A percentile compares a stretch with the other conserved stretches of the same genome.
Evolutionary conservation across 1,139 yeast genomes (phyloP).

Genomic region (Geotrichum citri-aurantii): DNA sequence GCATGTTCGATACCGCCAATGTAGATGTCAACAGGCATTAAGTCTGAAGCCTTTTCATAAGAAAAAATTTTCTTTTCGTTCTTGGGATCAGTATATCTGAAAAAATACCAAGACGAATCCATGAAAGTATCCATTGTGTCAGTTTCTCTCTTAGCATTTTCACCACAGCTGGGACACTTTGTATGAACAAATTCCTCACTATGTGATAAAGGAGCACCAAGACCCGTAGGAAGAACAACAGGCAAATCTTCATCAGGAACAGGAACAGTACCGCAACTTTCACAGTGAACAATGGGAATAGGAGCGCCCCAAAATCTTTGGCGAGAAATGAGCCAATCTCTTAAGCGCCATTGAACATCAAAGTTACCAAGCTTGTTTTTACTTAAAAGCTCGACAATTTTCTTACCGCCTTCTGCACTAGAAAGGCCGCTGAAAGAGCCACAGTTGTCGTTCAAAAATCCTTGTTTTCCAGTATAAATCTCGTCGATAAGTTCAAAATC

Average conservation of each 20-base stretch:
- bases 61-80: conserved; percentile 53
- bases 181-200: conserved; percentile 67
- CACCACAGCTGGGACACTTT: conserved; percentile 75
- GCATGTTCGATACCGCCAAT: conserved; percentile 98
- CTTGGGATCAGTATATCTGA: conserved; percentile 72
- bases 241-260: conserved; percentile 86
- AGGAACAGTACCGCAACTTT: conserved; percentile 77
- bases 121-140: conserved; percentile 98
- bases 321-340: conserved; percentile 93
- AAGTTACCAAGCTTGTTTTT: conserved; percentile 41
- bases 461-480: conserved; percentile 51
- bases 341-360: conserved; percentile 54
- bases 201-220: conserved; percentile 66
- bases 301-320: conserved; percentile 99
- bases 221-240: conserved; percentile 62
- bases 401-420: conserved; percentile 46
- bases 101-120: conserved; percentile 96
- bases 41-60: conserved; percentile 44
- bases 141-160: conserved; percentile 76
- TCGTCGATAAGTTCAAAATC: conserved; percentile 19
- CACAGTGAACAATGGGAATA: conserved; percentile 87
- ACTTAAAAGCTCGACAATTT: conserved; percentile 44
- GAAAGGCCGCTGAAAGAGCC: conserved; percentile 50
- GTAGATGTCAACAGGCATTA: conserved; percentile 83
- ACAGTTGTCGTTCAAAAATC: conserved; percentile 48